Evolutionary conservation across 192 early-diverging fungal genomes (phyloP), one percentile per base, ranked within the genome.

Genomic region (Coemansia sp.): DNA sequence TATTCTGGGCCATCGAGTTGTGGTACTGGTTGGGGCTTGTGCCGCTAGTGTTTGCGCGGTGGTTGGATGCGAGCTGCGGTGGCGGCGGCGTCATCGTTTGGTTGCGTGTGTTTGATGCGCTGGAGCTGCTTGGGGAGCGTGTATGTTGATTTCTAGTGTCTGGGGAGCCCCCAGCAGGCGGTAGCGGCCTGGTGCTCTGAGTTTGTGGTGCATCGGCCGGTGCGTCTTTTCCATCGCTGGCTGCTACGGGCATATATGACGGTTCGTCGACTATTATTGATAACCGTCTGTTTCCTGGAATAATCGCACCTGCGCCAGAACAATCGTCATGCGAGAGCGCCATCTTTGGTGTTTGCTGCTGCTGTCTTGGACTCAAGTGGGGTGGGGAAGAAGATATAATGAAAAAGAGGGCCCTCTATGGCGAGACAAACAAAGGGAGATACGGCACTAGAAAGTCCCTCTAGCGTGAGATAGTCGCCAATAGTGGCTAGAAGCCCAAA

Each of bases 91-190:
- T 50, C 22, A 50, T 50, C 48, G 59, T 40, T 13, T 72, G 70
- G 45, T 59, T 56, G 54, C 22, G 54, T 36, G 55, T 41, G 60
- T 35, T 41, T 19, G 41, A 57, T 33, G 35, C 64, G 64, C 64
- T 61, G 62, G 62, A 49, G 40, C 59, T 65, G 62, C 62, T 65
- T 42, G 57, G 40, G 11, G 69, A 65, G 34, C 69, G 62, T 53
- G 41, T 49, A 46, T 71, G 69, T 13, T 17, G 54, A 3, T 32
- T 6, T 8, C 34, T 35, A 8, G 9, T 36, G 9, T 56, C 29
- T 20, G 20, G 20, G 5, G 48, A 20, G 48, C 7, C 22, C 11
- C 33, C 15, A 9, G 7, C 2, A 0, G 54, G 33, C 54, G 54
- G 33, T 56, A 13, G 11, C 38, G 38, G 13, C 2, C 3, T 32